A percentile compares a stretch with the other conserved stretches of the same genome.
These are phyloP conservation scores for Cryphonectria nitschkei DNA, from an alignment of 2,329 filamentous ascomycete species.

Conservation along the genomic window DNA sequence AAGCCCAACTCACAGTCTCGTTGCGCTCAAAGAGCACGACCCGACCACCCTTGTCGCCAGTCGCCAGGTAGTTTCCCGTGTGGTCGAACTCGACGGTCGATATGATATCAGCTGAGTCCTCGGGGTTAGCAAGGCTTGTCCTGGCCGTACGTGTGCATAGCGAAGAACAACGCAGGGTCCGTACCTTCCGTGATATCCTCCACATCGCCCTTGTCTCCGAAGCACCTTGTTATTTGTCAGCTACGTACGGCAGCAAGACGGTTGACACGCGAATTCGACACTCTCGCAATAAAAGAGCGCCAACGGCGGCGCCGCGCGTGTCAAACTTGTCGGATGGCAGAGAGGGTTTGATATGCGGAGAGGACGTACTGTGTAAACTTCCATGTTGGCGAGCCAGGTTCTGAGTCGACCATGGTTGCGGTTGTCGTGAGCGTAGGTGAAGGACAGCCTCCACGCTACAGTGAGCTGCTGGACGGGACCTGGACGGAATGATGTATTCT, in stretches of 20 bases:
- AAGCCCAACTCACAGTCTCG: constrained; percentile 75
- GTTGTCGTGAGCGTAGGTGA: constrained; percentile 34
- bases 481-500: constrained; percentile 17
- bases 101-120: constrained; percentile 76
- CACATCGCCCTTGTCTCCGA: constrained; percentile 99
- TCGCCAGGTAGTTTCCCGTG: constrained; percentile 86
- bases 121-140: constrained; percentile 33
- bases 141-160: neutral
- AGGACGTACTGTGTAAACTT: constrained; percentile 96
- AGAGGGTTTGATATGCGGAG: constrained; percentile 12
- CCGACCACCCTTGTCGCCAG: constrained; percentile 85
- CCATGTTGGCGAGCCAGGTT: constrained; percentile 94
- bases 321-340: neutral
- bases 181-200: constrained; percentile 89
- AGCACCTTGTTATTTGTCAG: constrained; percentile 70
- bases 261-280: constrained; percentile 1
- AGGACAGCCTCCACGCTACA: constrained; percentile 35
- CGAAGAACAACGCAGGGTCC: constrained; percentile 9
- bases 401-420: constrained; percentile 91
- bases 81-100: constrained; percentile 91
- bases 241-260: constrained; percentile 11
- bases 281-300: neutral
- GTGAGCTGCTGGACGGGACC: constrained; percentile 12
- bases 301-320: neutral
- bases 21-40: constrained; percentile 91